Evolutionary conservation across 2,329 filamentous ascomycete genomes (phyloP).

Genomic region (Microcera coccophila): DNA sequence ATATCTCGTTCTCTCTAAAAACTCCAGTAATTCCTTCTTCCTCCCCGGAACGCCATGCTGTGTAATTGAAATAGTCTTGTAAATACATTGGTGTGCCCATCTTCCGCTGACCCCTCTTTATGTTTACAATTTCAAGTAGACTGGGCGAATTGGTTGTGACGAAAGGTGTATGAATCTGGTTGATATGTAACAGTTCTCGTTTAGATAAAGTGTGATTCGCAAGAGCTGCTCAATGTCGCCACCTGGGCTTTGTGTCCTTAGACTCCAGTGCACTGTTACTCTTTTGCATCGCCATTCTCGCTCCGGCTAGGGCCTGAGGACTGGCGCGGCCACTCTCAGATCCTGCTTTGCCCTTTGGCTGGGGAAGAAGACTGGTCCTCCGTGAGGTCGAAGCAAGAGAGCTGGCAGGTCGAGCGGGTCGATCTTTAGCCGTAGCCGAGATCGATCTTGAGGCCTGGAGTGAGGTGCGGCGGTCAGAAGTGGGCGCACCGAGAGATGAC

Average conservation of each 20-base stretch:
- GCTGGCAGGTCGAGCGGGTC: slow-evolving; percentile 49
- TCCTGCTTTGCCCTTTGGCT: slow-evolving; percentile 36
- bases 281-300: slow-evolving; percentile 43
- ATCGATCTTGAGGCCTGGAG: slow-evolving; percentile 46
- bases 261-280: slow-evolving; percentile 29
- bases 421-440: slow-evolving; percentile 31
- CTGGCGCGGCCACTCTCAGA: slow-evolving; percentile 44
- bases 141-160: slow-evolving; percentile 10
- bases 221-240: slow-evolving; percentile 36
- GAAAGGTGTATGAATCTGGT: no score
- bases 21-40: slow-evolving; percentile 21
- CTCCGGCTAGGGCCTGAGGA: slow-evolving; percentile 45
- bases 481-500: slow-evolving; percentile 41
- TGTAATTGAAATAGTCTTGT: slow-evolving; percentile 19
- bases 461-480: slow-evolving; percentile 48
- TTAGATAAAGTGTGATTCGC: no score
- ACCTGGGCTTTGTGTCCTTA: slow-evolving; percentile 47
- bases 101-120: slow-evolving; percentile 10
- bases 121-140: slow-evolving; percentile 7
- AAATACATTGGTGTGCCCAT: slow-evolving; percentile 22
- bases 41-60: slow-evolving; percentile 26
- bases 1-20: slow-evolving; percentile 15
- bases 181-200: slow-evolving; percentile 2
- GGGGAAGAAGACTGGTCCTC: slow-evolving; percentile 53
- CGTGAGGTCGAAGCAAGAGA: slow-evolving; percentile 49